A percentile compares a stretch with the other conserved stretches of the same genome.
phyloP scores from a whole-genome alignment of 805 yeast species.

The Tanozyma kutaoensis region DNA sequence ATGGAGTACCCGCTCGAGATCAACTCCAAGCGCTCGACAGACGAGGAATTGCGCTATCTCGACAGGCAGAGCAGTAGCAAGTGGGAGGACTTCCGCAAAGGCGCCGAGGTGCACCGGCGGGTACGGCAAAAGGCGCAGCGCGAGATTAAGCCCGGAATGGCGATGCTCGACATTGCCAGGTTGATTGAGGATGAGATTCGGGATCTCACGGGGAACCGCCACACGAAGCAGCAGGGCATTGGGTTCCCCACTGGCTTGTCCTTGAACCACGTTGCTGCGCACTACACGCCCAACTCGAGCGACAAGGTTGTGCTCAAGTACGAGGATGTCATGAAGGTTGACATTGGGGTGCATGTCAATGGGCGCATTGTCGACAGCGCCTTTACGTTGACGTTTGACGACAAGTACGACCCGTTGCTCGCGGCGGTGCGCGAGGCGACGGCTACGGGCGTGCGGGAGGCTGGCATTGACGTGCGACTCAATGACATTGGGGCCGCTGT shows the following conservation, averaged over 20 bases:
- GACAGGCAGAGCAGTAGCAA: conserved; percentile 49
- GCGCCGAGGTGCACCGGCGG: conserved; percentile 90
- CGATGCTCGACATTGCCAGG: conserved; percentile 82
- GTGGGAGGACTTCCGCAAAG: conserved; percentile 88
- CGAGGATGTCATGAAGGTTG: conserved; percentile 94
- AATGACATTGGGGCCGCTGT: conserved; percentile 93
- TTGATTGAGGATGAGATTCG: conserved; percentile 78
- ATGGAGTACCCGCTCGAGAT: conserved; percentile 58
- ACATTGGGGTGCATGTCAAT: conserved; percentile 91
- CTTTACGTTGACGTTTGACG: conserved; percentile 80
- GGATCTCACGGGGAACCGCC: conserved; percentile 54
- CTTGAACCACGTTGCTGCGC: conserved; percentile 91
- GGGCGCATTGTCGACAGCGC: conserved; percentile 94
- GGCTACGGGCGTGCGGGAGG: conserved; percentile 80
- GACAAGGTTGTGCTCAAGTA: conserved; percentile 70
- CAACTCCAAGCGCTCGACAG: conserved; percentile 61
- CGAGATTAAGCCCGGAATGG: conserved; percentile 79
- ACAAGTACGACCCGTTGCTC: conserved; percentile 66
- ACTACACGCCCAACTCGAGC: conserved; percentile 93
- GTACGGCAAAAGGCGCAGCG: conserved; percentile 72
- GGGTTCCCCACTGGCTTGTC: conserved; percentile 99
- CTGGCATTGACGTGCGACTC: conserved; percentile 92
- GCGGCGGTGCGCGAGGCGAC: conserved; percentile 89
- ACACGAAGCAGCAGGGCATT: conserved; percentile 62
- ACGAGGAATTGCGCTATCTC: conserved; percentile 72